phyloP scores from a whole-genome alignment of 1,284 basidiomycete genomes.

The Fomitiporia mediterranea region DNA sequence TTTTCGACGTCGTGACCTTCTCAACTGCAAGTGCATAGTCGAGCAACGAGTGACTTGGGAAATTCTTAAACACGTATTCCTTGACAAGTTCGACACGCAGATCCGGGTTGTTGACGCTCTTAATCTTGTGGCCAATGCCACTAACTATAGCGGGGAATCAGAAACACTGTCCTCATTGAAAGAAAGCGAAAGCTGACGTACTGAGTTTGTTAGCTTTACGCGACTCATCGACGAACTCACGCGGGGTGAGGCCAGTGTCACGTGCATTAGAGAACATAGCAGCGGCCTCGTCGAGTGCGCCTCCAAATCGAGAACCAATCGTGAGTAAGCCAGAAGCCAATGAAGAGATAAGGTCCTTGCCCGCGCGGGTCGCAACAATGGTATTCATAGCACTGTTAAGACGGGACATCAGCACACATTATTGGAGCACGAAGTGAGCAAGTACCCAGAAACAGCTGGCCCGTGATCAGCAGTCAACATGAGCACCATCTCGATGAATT shows the following conservation, averaged over 20 bases:
- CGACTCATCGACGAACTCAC: constrained; percentile 96
- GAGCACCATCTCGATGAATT: constrained; percentile 99
- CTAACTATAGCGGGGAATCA: constrained; percentile 51
- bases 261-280: constrained; percentile 91
- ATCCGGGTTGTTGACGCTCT: constrained; percentile 97
- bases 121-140: constrained; percentile 99
- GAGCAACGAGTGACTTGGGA: constrained; percentile 88
- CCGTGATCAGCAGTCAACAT: constrained; percentile 99
- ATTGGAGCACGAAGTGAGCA: constrained; percentile 11
- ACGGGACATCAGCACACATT: constrained; percentile 2
- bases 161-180: background rate
- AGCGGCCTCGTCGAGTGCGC: constrained; percentile 98
- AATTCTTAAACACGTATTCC: constrained; percentile 94
- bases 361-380: constrained; percentile 97
- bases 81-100: constrained; percentile 96
- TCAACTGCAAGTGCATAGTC: constrained; percentile 99
- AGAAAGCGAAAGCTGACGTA: constrained; percentile 37
- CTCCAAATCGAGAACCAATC: constrained; percentile 97
- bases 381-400: constrained; percentile 95
- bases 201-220: constrained; percentile 96
- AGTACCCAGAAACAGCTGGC: constrained; percentile 81
- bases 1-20: constrained; percentile 97
- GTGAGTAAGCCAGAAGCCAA: constrained; percentile 95
- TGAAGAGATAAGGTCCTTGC: constrained; percentile 97
- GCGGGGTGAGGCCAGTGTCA: constrained; percentile 88